phyloP scores from a whole-genome alignment of 805 yeast genomes.

The Cephaloascus fragrans region DNA sequence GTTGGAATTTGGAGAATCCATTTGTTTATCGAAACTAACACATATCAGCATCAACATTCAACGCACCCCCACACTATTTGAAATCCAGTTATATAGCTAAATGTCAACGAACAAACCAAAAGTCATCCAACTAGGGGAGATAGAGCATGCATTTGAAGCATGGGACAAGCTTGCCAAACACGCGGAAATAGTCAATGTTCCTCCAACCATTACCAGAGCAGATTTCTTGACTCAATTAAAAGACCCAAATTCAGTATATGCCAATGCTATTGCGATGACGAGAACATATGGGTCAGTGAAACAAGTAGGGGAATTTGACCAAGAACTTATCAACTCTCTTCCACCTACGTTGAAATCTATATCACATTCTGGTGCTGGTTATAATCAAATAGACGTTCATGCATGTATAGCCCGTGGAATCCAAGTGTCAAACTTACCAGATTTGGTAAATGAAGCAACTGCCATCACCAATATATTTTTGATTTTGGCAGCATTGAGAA shows the following conservation, averaged over 20 bases:
- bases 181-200: conserved; percentile 35
- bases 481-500: conserved; percentile 41
- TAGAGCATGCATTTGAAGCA: conserved; percentile 49
- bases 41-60: too few relatives aligned
- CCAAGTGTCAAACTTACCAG: conserved; percentile 44
- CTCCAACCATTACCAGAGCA: conserved; percentile 23
- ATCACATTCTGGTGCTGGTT: conserved; percentile 49
- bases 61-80: too few relatives aligned
- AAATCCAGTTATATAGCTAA: too few relatives aligned
- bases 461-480: conserved; percentile 48
- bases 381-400: conserved; percentile 38
- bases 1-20: too few relatives aligned
- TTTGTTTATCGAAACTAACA: too few relatives aligned
- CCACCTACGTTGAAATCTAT: conserved; percentile 30
- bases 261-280: conserved; percentile 26
- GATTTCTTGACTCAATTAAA: conserved; percentile 28
- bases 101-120: conserved; percentile 32
- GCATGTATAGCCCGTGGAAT: conserved; percentile 29
- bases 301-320: conserved; percentile 32
- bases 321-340: conserved; percentile 26
- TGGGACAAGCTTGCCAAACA: conserved; percentile 48
- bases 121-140: conserved; percentile 57
- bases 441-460: conserved; percentile 42
- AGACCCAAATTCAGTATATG: conserved; percentile 17
- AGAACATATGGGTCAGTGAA: conserved; percentile 29